Percentiles rank a stretch among this genome's conserved stretches.
Conservation (phyloP, 768 basidiomycete genomes). For the Trichaptum fuscoviolaceum region DNA sequence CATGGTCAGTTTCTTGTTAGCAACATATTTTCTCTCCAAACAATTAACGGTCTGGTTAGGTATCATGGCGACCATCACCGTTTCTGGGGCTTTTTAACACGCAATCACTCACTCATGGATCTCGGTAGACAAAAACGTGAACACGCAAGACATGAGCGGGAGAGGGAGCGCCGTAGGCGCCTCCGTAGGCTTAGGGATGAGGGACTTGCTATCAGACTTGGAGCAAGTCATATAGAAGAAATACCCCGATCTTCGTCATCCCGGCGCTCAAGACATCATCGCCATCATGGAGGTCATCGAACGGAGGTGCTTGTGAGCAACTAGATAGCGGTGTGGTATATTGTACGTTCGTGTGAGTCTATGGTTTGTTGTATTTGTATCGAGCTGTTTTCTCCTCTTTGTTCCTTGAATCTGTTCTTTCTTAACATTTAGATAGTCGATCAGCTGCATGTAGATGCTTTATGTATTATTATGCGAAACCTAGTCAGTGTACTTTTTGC, state of each 20-base stretch:
- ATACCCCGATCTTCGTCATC: slow-evolving; percentile 13
- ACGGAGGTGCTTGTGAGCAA: slow-evolving; percentile 9
- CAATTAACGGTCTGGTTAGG: slow-evolving; percentile 7
- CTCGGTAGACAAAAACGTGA: slow-evolving; percentile 12
- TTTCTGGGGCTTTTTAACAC: slow-evolving; percentile 16
- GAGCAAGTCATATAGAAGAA: slow-evolving; percentile 10
- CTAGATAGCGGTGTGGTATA: slow-evolving; percentile 16
- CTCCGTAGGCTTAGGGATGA: slow-evolving; percentile 12
- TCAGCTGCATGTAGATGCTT: background rate
- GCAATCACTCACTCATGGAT: slow-evolving; percentile 11
- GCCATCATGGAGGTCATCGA: slow-evolving; percentile 14
- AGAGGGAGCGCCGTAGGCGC: slow-evolving; percentile 12
- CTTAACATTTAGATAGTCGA: background rate
- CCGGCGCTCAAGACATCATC: slow-evolving; percentile 9
- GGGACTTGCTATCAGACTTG: slow-evolving; percentile 12
- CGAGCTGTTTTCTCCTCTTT: background rate
- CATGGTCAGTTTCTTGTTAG: background rate
- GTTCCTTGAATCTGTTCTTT: background rate
- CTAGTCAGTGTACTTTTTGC: slow-evolving; percentile 1
- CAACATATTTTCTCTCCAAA: background rate
- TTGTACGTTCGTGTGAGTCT: slow-evolving; percentile 13
- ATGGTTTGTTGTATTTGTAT: slow-evolving; percentile 4
- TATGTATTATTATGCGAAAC: slow-evolving; percentile 1
- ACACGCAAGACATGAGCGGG: slow-evolving; percentile 15
- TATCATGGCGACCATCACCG: slow-evolving; percentile 18